These are phyloP conservation scores for Russula sp. DNA, from an alignment of 768 basidiomycete genomes.

Conservation along the genomic window DNA sequence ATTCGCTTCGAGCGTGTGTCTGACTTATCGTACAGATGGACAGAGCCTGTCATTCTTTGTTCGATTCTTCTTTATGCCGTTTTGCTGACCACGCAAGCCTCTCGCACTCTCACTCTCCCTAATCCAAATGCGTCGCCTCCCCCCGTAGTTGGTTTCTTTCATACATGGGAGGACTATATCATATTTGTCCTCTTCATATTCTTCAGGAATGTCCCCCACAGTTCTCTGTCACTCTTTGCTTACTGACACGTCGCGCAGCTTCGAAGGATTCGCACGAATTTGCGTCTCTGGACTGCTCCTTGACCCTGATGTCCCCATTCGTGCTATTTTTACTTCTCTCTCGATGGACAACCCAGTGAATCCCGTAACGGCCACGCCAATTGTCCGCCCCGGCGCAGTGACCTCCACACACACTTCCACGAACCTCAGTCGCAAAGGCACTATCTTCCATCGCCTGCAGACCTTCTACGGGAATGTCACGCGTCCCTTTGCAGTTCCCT, in stretches of 20 bases:
- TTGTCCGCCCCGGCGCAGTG: neutral
- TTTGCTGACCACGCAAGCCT: constrained; percentile 75
- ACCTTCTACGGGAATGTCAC: constrained; percentile 42
- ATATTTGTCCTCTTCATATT: constrained; percentile 79
- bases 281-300: constrained; percentile 84
- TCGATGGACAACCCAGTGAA: constrained; percentile 29
- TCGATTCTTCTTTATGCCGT: constrained; percentile 82
- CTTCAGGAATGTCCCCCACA: constrained; percentile 62
- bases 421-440: constrained; percentile 40
- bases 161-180: constrained; percentile 81
- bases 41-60: constrained; percentile 78
- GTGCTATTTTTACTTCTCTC: constrained; percentile 41
- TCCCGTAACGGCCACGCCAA: constrained; percentile 29
- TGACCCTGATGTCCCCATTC: constrained; percentile 67
- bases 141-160: constrained; percentile 68
- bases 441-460: constrained; percentile 42
- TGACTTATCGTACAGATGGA: constrained; percentile 49
- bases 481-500: constrained; percentile 49
- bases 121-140: constrained; percentile 37
- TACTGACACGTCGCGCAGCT: constrained; percentile 35
- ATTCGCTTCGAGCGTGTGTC: neutral
- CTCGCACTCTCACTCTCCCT: constrained; percentile 44
- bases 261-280: constrained; percentile 86
- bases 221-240: neutral
- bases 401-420: constrained; percentile 29